These are phyloP conservation scores for Coemansia sp. DNA, from an alignment of 371 early-diverging fungal species.

Conservation along the genomic window DNA sequence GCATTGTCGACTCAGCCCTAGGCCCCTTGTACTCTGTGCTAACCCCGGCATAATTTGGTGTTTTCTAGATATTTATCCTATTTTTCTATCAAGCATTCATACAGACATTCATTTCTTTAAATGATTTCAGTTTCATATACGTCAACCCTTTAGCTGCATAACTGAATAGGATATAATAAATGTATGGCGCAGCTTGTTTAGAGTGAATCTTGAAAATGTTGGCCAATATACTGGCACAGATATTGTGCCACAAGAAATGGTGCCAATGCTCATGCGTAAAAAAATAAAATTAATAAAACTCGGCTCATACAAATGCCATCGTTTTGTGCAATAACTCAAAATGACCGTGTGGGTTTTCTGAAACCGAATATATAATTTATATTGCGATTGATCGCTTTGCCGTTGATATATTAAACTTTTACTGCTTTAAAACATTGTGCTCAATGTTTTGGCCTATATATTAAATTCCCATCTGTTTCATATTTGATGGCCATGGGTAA, in stretches of 20 bases:
- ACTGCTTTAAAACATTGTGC: too few species aligned
- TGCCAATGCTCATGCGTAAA: too few species aligned
- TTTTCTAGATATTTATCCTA: not conserved
- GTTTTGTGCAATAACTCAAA: too few species aligned
- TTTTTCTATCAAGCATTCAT: not conserved
- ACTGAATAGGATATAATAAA: not conserved
- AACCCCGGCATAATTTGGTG: not conserved
- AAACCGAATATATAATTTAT: too few species aligned
- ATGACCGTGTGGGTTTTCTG: too few species aligned
- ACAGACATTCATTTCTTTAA: not conserved
- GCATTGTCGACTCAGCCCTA: conserved; percentile 48
- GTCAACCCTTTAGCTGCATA: not conserved
- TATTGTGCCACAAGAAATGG: not conserved
- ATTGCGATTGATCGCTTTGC: too few species aligned
- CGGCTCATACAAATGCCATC: too few species aligned
- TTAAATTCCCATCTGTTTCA: too few species aligned
- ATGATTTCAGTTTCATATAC: not conserved
- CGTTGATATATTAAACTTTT: too few species aligned
- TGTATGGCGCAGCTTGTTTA: not conserved
- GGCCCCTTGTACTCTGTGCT: conserved; percentile 43
- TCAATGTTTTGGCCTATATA: too few species aligned
- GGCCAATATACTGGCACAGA: not conserved
- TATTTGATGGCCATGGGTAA: too few species aligned
- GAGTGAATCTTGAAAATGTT: not conserved
- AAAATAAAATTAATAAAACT: too few species aligned